Evolutionary conservation across 371 early-diverging fungal species (phyloP).

Genomic region (Mucor indicus): DNA sequence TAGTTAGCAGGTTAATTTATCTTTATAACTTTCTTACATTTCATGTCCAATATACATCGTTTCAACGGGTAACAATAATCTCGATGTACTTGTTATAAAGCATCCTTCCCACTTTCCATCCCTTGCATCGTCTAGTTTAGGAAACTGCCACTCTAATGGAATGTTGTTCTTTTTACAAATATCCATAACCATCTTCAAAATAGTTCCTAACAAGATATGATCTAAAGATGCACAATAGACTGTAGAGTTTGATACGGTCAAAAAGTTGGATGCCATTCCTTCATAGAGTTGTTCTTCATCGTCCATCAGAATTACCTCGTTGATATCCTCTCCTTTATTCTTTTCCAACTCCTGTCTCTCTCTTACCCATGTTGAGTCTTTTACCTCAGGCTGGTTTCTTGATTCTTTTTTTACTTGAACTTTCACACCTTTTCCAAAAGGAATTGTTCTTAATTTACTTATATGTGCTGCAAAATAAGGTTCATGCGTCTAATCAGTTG

Average conservation of each 20-base stretch:
- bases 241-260: constrained; percentile 27
- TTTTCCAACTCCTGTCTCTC: constrained; percentile 41
- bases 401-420: constrained; percentile 49
- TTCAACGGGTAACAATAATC: constrained; percentile 52
- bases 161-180: constrained; percentile 51
- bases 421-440: constrained; percentile 27
- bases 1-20: background rate
- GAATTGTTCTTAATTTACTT: constrained; percentile 20
- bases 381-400: constrained; percentile 44
- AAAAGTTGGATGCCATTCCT: constrained; percentile 66
- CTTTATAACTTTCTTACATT: constrained; percentile 14
- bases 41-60: constrained; percentile 32
- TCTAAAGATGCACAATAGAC: constrained; percentile 52
- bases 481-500: constrained; percentile 14
- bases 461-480: constrained; percentile 51
- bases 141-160: constrained; percentile 45
- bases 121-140: constrained; percentile 36
- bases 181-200: constrained; percentile 48
- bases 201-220: constrained; percentile 58
- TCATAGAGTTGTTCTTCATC: constrained; percentile 51
- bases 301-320: constrained; percentile 58
- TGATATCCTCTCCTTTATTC: constrained; percentile 36
- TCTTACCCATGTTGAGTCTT: constrained; percentile 67
- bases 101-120: constrained; percentile 55
- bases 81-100: constrained; percentile 61